Evolutionary conservation across 768 basidiomycete species (phyloP), one percentile per base, ranked within the genome.

Genomic region (Rhodocollybia butyracea): DNA sequence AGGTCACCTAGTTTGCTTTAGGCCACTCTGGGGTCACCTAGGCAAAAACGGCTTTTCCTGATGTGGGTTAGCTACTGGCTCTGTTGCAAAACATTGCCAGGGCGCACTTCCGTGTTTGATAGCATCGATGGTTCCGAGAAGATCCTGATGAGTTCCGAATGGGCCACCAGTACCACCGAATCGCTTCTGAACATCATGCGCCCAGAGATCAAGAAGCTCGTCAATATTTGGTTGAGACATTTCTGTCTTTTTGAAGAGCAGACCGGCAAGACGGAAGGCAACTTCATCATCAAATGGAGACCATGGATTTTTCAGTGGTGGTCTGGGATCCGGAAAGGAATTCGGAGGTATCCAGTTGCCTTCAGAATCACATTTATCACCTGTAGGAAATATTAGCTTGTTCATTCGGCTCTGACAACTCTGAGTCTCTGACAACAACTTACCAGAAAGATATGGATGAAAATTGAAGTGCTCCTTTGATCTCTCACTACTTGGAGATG

Each of bases 21-120:
- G n/a, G n/a, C n/a, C n/a, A n/a, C n/a, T n/a, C n/a, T n/a, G n/a
- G n/a, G n/a, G n/a, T n/a, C n/a, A n/a, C n/a, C n/a, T n/a, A n/a
- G n/a, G n/a, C n/a, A n/a, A n/a, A n/a, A n/a, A n/a, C n/a, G n/a
- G n/a, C n/a, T n/a, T n/a, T n/a, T 61, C 51, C 4, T 51, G 56
- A 3, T n/a, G 22, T 1, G 46, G 48, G 17, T 63, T 55, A 19
- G 41, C 46, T 42, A 64, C 64, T 2, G 26, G 21, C 17, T 54
- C 54, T 3, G 39, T 53, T 0, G 58, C 55, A 26, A 69, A 61
- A 8, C 48, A 56, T 26, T 62, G 21, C 70, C 70, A 71, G 0
- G 60, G 52, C 6, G 61, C 60, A 34, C 62, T 61, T 5, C 68
- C 64, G 19, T 59, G 21, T 0, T 34, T 7, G 5, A 60, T 61